Base-by-base conservation (phyloP, 345 rosid species). In the Gossypium ekmanianum region DNA sequence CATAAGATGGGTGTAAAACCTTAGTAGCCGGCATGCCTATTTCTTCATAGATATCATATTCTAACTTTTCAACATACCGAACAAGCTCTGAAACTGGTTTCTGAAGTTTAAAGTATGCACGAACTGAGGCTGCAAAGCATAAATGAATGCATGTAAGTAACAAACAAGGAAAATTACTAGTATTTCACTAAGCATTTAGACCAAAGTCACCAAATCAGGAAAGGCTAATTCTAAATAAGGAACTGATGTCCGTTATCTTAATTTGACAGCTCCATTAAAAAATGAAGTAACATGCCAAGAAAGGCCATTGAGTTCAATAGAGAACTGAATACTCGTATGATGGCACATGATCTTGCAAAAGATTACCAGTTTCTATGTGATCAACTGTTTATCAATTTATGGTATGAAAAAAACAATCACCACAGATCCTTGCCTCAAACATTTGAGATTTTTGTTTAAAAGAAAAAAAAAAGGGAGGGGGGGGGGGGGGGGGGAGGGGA, bases 11-110 rank as follows among this genome's bases (percentile, higher is more conserved):
- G 54, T 48, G 61, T 74, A 47, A 52, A 73, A 94, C 98, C 92
- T 91, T 89, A 39, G 91, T 78, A 75, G 78, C 75, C 9, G 81
- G 85, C 27, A 88, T 82, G 52, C 87, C 79, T 81, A 92, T 77
- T 81, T 88, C 93, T 44, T 50, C 75, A 61, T 66, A 84, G 76
- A 94, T 87, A 73, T 94, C 95, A 54, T 47, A 71, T 48, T 64
- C 72, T 65, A 74, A 29, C 63, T 54, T 74, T 52, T 43, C 72
- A 9, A 74, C 54, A 39, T 63, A 62, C 39, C 4, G 77, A 63
- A 75, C 43, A 54, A 75, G 72, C 52, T 75, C 63, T 9, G 72
- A 22, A 64, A 63, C 77, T 39, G 77, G 71, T 57, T 18, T 75
- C 18, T 65, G 77, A 57, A 75, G 63, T 65, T 9, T 65, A 54